A percentile compares a stretch with the other conserved stretches of the same genome.
Conservation (phyloP, 1,284 basidiomycete genomes). For the Moesziomyces sp. region DNA sequence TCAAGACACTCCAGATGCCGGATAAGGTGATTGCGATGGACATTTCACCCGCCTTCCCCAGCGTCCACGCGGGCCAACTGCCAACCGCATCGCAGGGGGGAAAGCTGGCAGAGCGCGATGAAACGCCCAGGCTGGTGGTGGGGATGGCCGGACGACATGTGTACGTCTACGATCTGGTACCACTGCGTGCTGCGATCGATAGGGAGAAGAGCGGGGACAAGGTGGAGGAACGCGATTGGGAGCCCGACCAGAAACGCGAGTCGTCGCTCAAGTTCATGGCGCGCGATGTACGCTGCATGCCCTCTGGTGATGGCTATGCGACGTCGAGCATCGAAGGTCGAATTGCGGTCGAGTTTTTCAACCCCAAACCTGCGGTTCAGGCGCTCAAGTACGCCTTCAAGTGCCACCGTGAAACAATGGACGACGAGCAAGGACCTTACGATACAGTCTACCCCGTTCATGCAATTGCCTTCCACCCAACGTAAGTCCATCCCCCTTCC, state of each 20-base stretch:
- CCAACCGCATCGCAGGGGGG: constrained; percentile 5
- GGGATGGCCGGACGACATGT: constrained; percentile 58
- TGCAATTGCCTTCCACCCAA: constrained; percentile 90
- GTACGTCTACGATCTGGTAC: constrained; percentile 51
- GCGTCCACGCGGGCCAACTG: neutral
- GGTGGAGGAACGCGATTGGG: constrained; percentile 35
- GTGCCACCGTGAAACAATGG: constrained; percentile 83
- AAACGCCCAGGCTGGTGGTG: constrained; percentile 55
- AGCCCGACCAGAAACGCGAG: constrained; percentile 78
- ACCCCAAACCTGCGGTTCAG: constrained; percentile 79
- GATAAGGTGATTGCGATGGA: constrained; percentile 65
- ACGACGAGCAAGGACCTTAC: constrained; percentile 74
- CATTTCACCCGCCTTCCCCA: constrained; percentile 38
- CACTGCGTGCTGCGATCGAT: constrained; percentile 41
- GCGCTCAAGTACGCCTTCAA: constrained; percentile 96
- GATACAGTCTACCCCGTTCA: constrained; percentile 99
- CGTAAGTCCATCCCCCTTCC: constrained; percentile 6
- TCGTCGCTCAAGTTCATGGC: constrained; percentile 96
- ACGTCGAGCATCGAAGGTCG: constrained; percentile 93
- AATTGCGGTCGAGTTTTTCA: constrained; percentile 97
- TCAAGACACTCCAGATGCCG: constrained; percentile 47
- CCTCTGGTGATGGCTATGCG: constrained; percentile 90
- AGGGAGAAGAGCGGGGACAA: constrained; percentile 9
- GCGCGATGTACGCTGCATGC: constrained; percentile 87
- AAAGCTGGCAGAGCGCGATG: constrained; percentile 9